phyloP scores from a whole-genome alignment of 495 filamentous ascomycete genomes.

The Penicillium subrubescens region DNA sequence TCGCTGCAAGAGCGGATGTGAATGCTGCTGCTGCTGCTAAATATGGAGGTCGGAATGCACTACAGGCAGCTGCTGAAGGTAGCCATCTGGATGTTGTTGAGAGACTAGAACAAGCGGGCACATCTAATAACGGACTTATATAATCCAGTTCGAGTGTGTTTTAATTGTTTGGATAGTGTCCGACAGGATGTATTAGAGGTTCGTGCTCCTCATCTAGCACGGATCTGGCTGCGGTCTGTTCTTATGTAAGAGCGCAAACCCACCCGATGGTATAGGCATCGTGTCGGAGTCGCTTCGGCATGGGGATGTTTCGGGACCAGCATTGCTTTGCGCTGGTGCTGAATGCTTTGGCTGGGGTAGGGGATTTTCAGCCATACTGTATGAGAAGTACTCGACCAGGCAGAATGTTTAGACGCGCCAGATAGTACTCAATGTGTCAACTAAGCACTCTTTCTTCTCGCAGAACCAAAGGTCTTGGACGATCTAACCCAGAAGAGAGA shows the following conservation, averaged over 20 bases:
- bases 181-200: no score
- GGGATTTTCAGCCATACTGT: conserved; percentile 11
- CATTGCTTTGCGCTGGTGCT: conserved; percentile 9
- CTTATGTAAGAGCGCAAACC: conserved; percentile 29
- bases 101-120: no score
- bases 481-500: neutral
- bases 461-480: neutral
- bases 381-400: neutral
- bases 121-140: no score
- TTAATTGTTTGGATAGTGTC: no score
- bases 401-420: neutral
- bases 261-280: conserved; percentile 28
- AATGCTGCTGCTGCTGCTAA: no score
- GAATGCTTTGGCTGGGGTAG: conserved; percentile 14
- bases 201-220: conserved; percentile 28
- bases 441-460: conserved; percentile 9
- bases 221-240: conserved; percentile 22
- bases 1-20: no score
- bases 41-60: no score
- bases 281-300: conserved; percentile 12
- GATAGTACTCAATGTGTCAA: conserved; percentile 8
- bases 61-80: no score
- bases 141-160: no score
- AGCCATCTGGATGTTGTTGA: no score
- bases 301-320: conserved; percentile 8